Conservation (phyloP, 805 yeast genomes). For the Starmera quercuum region DNA sequence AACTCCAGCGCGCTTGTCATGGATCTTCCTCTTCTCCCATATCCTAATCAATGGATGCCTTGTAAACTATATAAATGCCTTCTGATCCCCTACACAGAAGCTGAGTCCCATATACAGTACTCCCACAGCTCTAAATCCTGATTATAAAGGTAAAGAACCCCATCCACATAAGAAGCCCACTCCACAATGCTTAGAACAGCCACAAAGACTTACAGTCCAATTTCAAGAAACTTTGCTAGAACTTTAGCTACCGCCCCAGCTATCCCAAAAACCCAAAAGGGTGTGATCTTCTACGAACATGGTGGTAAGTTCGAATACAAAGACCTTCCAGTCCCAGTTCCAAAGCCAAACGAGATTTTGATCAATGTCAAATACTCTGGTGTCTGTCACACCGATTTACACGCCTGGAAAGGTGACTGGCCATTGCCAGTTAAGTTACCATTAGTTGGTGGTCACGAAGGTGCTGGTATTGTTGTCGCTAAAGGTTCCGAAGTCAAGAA, state of each 20-base stretch:
- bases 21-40: too few species aligned
- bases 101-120: too few species aligned
- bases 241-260: conserved; percentile 9
- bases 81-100: too few species aligned
- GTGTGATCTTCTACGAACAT: conserved; percentile 49
- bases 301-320: conserved; percentile 59
- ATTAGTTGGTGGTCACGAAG: conserved; percentile 54
- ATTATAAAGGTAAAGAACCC: too few species aligned
- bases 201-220: background rate
- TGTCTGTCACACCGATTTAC: conserved; percentile 91
- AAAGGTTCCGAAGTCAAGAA: conserved; percentile 41
- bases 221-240: background rate
- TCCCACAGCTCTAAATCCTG: too few species aligned
- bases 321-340: conserved; percentile 75
- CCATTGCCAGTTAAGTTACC: conserved; percentile 45
- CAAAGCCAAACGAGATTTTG: conserved; percentile 70
- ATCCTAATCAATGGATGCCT: too few species aligned
- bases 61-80: too few species aligned
- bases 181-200: background rate
- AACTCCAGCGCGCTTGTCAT: too few species aligned
- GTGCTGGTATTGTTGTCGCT: conserved; percentile 51
- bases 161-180: too few species aligned
- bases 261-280: conserved; percentile 39
- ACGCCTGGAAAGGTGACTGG: conserved; percentile 89
- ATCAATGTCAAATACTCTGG: conserved; percentile 83